Evolutionary conservation across 1,139 yeast genomes (phyloP), one percentile per base, ranked within the genome.

Genomic region (Arxiozyma telluris): DNA sequence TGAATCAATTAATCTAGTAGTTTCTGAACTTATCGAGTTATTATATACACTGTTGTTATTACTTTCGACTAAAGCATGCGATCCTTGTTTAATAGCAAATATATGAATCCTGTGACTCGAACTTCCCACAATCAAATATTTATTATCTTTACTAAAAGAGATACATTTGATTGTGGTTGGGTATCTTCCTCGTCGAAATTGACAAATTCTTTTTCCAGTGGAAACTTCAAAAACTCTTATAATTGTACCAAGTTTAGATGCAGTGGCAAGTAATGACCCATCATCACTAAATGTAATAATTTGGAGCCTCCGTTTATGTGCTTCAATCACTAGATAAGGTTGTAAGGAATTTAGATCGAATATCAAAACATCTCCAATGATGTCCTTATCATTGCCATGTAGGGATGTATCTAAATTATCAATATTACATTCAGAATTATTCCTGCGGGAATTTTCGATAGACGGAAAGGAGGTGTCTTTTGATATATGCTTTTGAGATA

Each of bases 161-260:
- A 93, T 76, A 1, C 95, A 84, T 64, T 84, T 86, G n/a, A 93
- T 89, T 63, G 78, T 83, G 7, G 97, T 86, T 3, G 96, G 95
- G 66, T 91, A 91, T 1, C 97, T 87, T 1, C 98, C 98, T 65
- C 98, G 78, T 61, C 98, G 77, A 70, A 93, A 91, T 69, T 93
- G 98, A 65, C 82, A 88, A 51, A 91, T 72, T 64, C 90, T 88
- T 21, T 81, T 77, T 0, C 97, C 98, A 0, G 87, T 80, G 27
- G 84, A 85, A 1, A 89, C 88, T 12, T 84, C 77, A 64, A 93
- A 93, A 1, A 93, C 88, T 55, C 98, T 75, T 1, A 93, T 82
- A 49, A 93, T 89, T 0, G 98, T 93, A 3, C 98, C 98, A 66
- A 89, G 89, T 60, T 88, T 96, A 20, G 96, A 87, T 0, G 98